Evolutionary conservation across 495 filamentous ascomycete genomes (phyloP).

Genomic region (Penicillium coprophilum): DNA sequence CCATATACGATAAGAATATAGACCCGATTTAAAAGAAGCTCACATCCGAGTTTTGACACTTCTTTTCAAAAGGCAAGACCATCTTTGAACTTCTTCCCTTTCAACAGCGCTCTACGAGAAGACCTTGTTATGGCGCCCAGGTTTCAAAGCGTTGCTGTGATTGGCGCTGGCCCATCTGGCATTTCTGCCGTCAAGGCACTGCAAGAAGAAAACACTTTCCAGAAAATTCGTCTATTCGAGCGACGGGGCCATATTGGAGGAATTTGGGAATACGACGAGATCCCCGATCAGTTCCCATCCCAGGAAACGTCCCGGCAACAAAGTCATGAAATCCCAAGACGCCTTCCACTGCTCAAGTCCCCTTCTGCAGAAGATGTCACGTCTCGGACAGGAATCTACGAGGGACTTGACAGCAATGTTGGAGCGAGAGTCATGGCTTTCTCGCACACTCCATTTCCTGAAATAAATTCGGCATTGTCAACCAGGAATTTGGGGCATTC

Average conservation of each 20-base stretch:
- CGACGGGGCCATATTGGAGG: constrained; percentile 50
- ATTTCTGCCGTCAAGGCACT: constrained; percentile 54
- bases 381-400: constrained; percentile 27
- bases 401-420: constrained; percentile 34
- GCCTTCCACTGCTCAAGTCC: constrained; percentile 17
- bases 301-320: not conserved
- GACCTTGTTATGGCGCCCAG: constrained; percentile 21
- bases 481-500: constrained; percentile 16
- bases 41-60: not conserved
- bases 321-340: constrained; percentile 11
- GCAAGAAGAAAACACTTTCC: constrained; percentile 49
- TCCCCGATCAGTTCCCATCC: constrained; percentile 20
- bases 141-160: constrained; percentile 44
- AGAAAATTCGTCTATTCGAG: constrained; percentile 54
- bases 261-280: constrained; percentile 41
- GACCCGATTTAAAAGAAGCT: not conserved
- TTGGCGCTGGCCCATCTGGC: constrained; percentile 54
- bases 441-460: constrained; percentile 30
- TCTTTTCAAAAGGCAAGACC: not conserved
- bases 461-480: constrained; percentile 26
- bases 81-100: not conserved
- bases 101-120: not conserved
- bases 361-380: constrained; percentile 25
- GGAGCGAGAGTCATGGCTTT: constrained; percentile 30
- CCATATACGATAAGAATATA: not conserved